These are phyloP conservation scores for Suillus subluteus DNA, from an alignment of 768 basidiomycete species.

Conservation along the genomic window DNA sequence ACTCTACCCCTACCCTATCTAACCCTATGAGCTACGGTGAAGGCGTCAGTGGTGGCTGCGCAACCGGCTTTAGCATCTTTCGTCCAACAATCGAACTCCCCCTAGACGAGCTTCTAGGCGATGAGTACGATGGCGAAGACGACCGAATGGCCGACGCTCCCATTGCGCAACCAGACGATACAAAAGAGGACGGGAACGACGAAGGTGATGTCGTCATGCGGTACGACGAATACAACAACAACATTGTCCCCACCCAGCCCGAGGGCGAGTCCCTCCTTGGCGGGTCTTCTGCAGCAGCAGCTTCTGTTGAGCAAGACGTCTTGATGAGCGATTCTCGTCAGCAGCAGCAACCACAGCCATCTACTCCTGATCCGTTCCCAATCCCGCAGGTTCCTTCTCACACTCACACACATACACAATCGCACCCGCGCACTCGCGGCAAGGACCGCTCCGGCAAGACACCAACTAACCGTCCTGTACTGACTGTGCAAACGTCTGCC, in stretches of 20 bases:
- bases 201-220: slow-evolving; percentile 5
- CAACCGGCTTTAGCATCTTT: slow-evolving; percentile 60
- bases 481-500: slow-evolving; percentile 62
- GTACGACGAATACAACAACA: slow-evolving; percentile 25
- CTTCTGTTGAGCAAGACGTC: slow-evolving; percentile 18
- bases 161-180: background rate
- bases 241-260: slow-evolving; percentile 3
- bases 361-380: slow-evolving; percentile 12
- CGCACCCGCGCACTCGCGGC: slow-evolving; percentile 55
- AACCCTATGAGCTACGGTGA: slow-evolving; percentile 79
- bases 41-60: slow-evolving; percentile 54
- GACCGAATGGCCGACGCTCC: slow-evolving; percentile 1
- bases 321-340: slow-evolving; percentile 32
- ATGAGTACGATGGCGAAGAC: slow-evolving; percentile 19
- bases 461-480: slow-evolving; percentile 52
- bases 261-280: slow-evolving; percentile 14
- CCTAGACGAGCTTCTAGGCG: slow-evolving; percentile 73
- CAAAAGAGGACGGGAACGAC: background rate
- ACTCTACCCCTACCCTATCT: slow-evolving; percentile 67
- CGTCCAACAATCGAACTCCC: slow-evolving; percentile 87
- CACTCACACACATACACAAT: slow-evolving; percentile 53
- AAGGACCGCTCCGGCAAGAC: slow-evolving; percentile 25
- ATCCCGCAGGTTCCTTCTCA: slow-evolving; percentile 36
- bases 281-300: background rate
- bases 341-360: slow-evolving; percentile 16